Percentiles rank a stretch among this genome's conserved stretches.
Evolutionary conservation across 106 monocot genomes (phyloP).

Genomic region (Alisma plantagoaquatica): DNA sequence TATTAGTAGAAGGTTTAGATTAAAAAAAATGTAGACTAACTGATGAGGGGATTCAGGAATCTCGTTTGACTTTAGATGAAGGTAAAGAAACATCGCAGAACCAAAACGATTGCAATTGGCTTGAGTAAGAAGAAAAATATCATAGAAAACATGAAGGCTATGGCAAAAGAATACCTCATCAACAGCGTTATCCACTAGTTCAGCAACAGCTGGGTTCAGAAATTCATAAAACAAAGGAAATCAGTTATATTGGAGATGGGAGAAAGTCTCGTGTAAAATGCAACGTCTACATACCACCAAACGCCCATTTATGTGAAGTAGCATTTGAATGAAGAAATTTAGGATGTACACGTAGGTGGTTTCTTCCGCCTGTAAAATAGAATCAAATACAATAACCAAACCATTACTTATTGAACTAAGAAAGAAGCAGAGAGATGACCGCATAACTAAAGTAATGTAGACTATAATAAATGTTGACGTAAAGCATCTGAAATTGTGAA

Average conservation of each 20-base stretch:
- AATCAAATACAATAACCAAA: neutral
- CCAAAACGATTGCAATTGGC: too few relatives aligned
- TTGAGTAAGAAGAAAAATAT: too few relatives aligned
- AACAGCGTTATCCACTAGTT: constrained; percentile 89
- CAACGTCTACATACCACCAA: constrained; percentile 86
- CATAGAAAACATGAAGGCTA: neutral
- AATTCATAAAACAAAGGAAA: constrained; percentile 10
- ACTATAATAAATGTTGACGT: too few relatives aligned
- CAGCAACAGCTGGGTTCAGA: constrained; percentile 95
- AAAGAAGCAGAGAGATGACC: neutral
- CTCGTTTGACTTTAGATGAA: too few relatives aligned
- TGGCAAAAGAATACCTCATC: constrained; percentile 57
- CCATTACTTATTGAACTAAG: neutral
- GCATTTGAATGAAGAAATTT: constrained; percentile 99
- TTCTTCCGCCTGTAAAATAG: constrained; percentile 49
- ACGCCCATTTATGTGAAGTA: constrained; percentile 96
- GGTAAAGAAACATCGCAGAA: too few relatives aligned
- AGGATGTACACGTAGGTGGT: constrained; percentile 68
- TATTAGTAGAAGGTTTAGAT: too few relatives aligned
- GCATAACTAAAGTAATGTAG: too few relatives aligned
- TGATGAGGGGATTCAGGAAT: too few relatives aligned
- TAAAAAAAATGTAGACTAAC: too few relatives aligned
- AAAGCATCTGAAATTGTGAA: too few relatives aligned
- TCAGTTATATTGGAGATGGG: neutral
- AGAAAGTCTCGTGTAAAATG: too few relatives aligned